Evolutionary conservation across 2,329 filamentous ascomycete genomes (phyloP).

Genomic region (Plectosphaerella sp.): DNA sequence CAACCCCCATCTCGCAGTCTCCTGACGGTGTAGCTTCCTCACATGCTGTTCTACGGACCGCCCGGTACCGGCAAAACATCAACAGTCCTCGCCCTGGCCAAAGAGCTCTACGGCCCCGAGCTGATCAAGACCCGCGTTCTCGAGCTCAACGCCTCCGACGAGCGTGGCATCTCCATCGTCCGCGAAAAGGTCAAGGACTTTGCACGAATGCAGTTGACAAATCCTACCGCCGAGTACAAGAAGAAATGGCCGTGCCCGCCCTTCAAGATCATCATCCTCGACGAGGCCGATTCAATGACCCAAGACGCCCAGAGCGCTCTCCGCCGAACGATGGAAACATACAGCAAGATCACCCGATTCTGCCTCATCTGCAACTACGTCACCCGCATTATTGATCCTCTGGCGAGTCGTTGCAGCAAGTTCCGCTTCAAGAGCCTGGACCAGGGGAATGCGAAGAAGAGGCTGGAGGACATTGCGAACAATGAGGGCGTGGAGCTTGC

Average conservation of each 20-base stretch:
- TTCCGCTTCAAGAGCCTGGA: constrained; percentile 97
- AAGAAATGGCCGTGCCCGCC: constrained; percentile 84
- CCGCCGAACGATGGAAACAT: constrained; percentile 96
- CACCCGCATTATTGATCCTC: constrained; percentile 92
- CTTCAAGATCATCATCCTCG: constrained; percentile 98
- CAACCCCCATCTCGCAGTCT: background rate
- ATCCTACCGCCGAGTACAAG: constrained; percentile 66
- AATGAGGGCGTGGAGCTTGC: constrained; percentile 74
- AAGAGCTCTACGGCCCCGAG: constrained; percentile 94
- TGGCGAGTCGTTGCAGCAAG: constrained; percentile 91
- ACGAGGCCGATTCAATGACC: constrained; percentile 98
- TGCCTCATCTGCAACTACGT: constrained; percentile 99
- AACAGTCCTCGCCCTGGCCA: constrained; percentile 92
- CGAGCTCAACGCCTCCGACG: constrained; percentile 97
- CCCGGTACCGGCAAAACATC: constrained; percentile 98
- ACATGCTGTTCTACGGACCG: constrained; percentile 99
- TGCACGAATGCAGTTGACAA: constrained; percentile 88
- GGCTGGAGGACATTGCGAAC: constrained; percentile 77
- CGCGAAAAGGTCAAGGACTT: constrained; percentile 98
- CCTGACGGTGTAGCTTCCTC: constrained; percentile 61
- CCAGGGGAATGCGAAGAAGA: constrained; percentile 72
- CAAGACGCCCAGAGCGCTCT: constrained; percentile 94
- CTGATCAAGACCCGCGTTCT: constrained; percentile 93
- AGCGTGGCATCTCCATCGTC: constrained; percentile 95
- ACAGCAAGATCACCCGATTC: constrained; percentile 93